Conservation (phyloP, 2,329 filamentous ascomycete genomes). For the Penicillium brevicompactum region DNA sequence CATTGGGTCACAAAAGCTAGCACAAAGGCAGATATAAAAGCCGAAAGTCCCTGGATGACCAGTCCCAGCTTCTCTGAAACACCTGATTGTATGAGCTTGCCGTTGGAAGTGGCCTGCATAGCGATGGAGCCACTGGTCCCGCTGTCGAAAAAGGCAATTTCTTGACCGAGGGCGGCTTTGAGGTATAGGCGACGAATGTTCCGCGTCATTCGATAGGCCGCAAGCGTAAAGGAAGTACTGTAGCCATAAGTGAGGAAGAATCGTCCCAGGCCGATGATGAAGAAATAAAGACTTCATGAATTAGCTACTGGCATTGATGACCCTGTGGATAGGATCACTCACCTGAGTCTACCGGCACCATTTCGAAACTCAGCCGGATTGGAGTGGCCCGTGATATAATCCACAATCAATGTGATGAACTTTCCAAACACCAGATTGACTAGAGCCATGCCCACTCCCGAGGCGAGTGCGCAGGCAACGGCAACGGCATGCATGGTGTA, state of each 20-base stretch:
- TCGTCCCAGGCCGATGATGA: slow-evolving; percentile 39
- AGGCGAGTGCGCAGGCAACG: slow-evolving; percentile 21
- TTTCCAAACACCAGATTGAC: slow-evolving; percentile 44
- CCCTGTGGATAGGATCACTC: slow-evolving; percentile 3
- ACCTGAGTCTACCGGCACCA: slow-evolving; percentile 18
- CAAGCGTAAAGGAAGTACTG: slow-evolving; percentile 21
- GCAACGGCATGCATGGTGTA: slow-evolving; percentile 5
- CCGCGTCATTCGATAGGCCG: slow-evolving; percentile 12
- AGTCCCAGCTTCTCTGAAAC: slow-evolving; percentile 27
- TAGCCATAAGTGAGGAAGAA: slow-evolving; percentile 37
- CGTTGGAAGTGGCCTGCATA: slow-evolving; percentile 34
- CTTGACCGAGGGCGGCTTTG: slow-evolving; percentile 31
- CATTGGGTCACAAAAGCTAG: slow-evolving; percentile 26
- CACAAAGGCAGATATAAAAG: slow-evolving; percentile 26
- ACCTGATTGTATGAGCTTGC: slow-evolving; percentile 22
- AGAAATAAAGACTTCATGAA: slow-evolving; percentile 34
- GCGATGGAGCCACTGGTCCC: slow-evolving; percentile 31
- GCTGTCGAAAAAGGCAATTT: slow-evolving; percentile 33
- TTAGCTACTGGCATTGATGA: neutral
- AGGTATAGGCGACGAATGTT: slow-evolving; percentile 19
- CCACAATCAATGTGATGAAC: slow-evolving; percentile 30
- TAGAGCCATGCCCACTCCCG: slow-evolving; percentile 33
- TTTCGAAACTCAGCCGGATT: slow-evolving; percentile 13
- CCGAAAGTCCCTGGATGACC: slow-evolving; percentile 19
- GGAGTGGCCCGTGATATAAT: slow-evolving; percentile 14